Evolutionary conservation across 129 eudicot species (phyloP).

Genomic region (Heracleum sosnowskyi): DNA sequence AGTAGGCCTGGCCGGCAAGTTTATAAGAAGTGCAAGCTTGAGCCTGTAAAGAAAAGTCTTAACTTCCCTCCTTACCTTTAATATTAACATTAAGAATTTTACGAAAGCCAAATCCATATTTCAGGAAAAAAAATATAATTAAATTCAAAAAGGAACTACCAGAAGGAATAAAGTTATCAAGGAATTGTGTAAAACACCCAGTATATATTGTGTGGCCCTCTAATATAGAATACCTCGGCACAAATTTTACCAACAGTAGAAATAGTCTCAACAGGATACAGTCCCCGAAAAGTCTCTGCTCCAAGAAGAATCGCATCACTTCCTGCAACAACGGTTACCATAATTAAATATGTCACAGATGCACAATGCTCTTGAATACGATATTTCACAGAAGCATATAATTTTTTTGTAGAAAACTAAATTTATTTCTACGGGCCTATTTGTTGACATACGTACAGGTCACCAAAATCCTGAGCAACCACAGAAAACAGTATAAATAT

Average conservation of each 20-base stretch:
- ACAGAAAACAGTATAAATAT: not conserved
- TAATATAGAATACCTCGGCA: slow-evolving; percentile 43
- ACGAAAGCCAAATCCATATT: not conserved
- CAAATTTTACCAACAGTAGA: slow-evolving; percentile 59
- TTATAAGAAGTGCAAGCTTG: not conserved
- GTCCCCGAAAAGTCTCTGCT: slow-evolving; percentile 69
- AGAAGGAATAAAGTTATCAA: not conserved
- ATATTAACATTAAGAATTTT: not conserved
- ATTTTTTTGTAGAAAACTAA: not conserved
- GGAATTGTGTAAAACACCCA: not conserved
- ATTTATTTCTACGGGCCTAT: not conserved
- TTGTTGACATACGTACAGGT: not conserved
- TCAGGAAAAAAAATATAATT: not conserved
- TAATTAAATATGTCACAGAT: not conserved
- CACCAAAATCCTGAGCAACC: not conserved
- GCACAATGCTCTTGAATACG: not conserved
- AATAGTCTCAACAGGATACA: slow-evolving; percentile 59
- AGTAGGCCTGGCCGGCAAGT: not conserved
- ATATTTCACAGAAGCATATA: not conserved
- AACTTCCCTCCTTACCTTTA: not conserved
- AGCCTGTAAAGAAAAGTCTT: not conserved
- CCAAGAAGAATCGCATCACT: slow-evolving; percentile 84
- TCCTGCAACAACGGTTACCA: slow-evolving; percentile 31
- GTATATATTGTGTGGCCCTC: not conserved
- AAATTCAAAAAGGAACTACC: not conserved